Conservation (phyloP, 176 grass and related monocot species). For the Oryza rufipogon region DNA sequence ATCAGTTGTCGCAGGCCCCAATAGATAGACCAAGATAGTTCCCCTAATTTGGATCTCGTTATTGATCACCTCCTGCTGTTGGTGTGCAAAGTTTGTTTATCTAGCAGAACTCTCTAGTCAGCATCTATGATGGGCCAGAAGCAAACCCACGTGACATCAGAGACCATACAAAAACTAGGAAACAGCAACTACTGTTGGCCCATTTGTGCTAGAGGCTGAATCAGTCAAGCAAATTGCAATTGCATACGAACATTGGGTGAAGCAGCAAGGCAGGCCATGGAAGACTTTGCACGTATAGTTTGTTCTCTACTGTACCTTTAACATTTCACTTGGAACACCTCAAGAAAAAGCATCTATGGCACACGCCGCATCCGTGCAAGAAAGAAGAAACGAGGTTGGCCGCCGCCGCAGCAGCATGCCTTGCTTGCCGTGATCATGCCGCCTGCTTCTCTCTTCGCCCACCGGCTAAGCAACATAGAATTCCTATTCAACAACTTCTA, state of each 20-base stretch:
- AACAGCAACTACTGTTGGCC: no score
- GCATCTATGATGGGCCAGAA: not conserved
- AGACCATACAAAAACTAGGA: no score
- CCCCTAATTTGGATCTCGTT: not conserved
- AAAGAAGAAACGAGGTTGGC: constrained; percentile 16
- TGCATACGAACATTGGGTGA: not conserved
- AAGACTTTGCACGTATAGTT: not conserved
- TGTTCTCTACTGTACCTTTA: not conserved
- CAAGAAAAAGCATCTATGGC: constrained; percentile 24
- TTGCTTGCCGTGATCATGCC: constrained; percentile 38
- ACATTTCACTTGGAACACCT: not conserved
- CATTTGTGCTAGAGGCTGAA: not conserved
- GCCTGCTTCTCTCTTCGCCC: constrained; percentile 3
- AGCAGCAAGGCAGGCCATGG: not conserved
- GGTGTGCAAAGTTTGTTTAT: not conserved
- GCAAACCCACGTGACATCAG: no score
- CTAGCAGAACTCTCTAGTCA: not conserved
- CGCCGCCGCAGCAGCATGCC: not conserved
- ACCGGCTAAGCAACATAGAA: constrained; percentile 27
- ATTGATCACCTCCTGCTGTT: not conserved
- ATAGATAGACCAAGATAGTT: not conserved
- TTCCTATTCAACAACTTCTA: not conserved
- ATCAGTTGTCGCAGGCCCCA: not conserved
- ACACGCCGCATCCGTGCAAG: constrained; percentile 17
- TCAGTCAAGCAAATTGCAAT: not conserved